phyloP scores from a whole-genome alignment of 148 eudicot species.

The Rhododendron simsii region DNA sequence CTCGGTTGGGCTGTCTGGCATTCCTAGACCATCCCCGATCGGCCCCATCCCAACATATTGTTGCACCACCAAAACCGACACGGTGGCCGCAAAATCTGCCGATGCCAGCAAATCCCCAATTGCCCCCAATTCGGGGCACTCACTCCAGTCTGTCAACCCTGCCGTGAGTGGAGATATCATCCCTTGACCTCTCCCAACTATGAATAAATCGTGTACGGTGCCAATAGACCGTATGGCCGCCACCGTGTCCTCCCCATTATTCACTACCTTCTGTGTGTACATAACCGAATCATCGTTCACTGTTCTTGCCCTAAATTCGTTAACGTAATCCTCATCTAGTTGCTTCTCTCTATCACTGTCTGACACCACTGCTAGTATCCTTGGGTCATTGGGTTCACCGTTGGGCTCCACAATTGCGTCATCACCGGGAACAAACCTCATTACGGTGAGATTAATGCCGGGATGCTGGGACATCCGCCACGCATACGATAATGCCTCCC shows the following conservation, averaged over 20 bases:
- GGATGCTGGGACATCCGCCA: constrained; percentile 24
- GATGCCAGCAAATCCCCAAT: constrained; percentile 85
- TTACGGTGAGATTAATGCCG: constrained; percentile 8
- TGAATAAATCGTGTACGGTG: constrained; percentile 51
- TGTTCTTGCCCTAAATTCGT: constrained; percentile 45
- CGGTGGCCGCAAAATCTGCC: constrained; percentile 61
- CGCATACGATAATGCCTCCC: constrained; percentile 25
- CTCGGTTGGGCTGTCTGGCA: constrained; percentile 39
- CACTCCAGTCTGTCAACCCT: constrained; percentile 93
- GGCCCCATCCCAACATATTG: constrained; percentile 48
- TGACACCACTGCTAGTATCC: constrained; percentile 41
- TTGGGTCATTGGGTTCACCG: constrained; percentile 30
- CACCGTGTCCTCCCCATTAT: constrained; percentile 75
- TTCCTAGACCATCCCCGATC: constrained; percentile 26
- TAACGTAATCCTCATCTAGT: constrained; percentile 55
- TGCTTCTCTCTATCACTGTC: constrained; percentile 52
- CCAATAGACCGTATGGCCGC: constrained; percentile 63
- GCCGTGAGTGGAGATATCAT: constrained; percentile 67
- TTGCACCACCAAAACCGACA: constrained; percentile 66
- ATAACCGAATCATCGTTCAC: constrained; percentile 35
- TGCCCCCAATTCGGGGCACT: constrained; percentile 90
- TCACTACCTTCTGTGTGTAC: constrained; percentile 44
- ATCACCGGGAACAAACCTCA: constrained; percentile 49
- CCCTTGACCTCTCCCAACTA: constrained; percentile 84
- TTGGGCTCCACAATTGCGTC: constrained; percentile 32